These are phyloP conservation scores for Melastoma candidum DNA, from an alignment of 441 rosid species.

Conservation along the genomic window DNA sequence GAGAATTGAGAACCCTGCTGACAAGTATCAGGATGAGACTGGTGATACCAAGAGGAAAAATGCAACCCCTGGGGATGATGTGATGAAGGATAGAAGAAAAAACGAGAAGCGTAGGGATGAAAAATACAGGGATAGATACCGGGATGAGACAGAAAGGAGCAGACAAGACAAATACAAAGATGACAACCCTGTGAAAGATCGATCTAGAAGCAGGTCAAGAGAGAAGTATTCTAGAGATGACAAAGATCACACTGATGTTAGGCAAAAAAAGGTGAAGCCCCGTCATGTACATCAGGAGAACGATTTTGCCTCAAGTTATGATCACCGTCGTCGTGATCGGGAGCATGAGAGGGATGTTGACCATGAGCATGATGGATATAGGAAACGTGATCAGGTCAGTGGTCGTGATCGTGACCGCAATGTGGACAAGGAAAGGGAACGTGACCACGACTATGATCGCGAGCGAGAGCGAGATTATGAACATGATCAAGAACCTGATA, in stretches of 20 bases:
- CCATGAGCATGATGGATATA: slow-evolving; percentile 3
- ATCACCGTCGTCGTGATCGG: slow-evolving; percentile 8
- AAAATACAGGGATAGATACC: slow-evolving; percentile 39
- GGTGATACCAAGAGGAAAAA: slow-evolving; percentile 40
- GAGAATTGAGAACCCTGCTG: slow-evolving; percentile 55
- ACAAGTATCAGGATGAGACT: slow-evolving; percentile 51
- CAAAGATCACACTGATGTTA: slow-evolving; percentile 34
- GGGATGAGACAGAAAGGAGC: slow-evolving; percentile 38
- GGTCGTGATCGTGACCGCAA: slow-evolving; percentile 1
- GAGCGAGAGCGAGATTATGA: slow-evolving; percentile 20
- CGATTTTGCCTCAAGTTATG: slow-evolving; percentile 3
- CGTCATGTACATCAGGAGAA: slow-evolving; percentile 35
- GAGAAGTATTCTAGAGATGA: slow-evolving; percentile 53
- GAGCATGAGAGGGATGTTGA: slow-evolving; percentile 10
- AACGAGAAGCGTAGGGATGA: slow-evolving; percentile 68
- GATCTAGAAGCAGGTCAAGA: slow-evolving; percentile 39
- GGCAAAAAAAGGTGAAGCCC: slow-evolving; percentile 43
- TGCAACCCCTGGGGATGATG: slow-evolving; percentile 40
- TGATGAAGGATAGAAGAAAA: slow-evolving; percentile 51
- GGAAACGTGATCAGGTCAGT: too few relatives aligned
- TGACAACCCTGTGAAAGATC: slow-evolving; percentile 53
- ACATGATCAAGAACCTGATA: slow-evolving; percentile 5
- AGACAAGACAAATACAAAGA: slow-evolving; percentile 59
- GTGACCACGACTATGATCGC: slow-evolving; percentile 23
- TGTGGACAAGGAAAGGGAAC: slow-evolving; percentile 17